Percentiles rank a stretch among this genome's conserved stretches.
Evolutionary conservation across 768 basidiomycete genomes (phyloP).

Genomic region (Boletus patriciae): DNA sequence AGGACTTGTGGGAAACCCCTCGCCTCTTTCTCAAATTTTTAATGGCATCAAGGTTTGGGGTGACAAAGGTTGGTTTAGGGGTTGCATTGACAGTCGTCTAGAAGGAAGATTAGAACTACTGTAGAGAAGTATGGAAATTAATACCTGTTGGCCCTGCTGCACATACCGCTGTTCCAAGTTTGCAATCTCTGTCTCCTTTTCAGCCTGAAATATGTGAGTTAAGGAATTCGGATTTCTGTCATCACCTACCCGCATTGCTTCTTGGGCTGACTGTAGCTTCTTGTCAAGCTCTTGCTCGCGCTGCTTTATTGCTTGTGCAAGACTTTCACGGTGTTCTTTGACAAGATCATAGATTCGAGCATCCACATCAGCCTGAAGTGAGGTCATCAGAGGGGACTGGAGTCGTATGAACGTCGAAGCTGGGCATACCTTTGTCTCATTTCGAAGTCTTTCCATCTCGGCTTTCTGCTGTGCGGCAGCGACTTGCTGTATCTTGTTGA

Average conservation of each 20-base stretch:
- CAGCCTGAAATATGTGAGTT: not conserved
- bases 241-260: not conserved
- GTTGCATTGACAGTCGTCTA: not conserved
- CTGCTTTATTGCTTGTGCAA: not conserved
- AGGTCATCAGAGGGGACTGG: no score
- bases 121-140: no score
- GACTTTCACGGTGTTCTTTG: not conserved
- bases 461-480: no score
- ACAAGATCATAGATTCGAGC: not conserved
- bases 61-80: not conserved
- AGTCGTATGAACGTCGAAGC: no score
- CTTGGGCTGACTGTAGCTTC: not conserved
- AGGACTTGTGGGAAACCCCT: not conserved
- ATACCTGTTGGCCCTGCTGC: not conserved
- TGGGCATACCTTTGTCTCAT: no score
- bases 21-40: not conserved
- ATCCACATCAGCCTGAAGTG: no score
- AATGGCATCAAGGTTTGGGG: not conserved
- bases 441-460: no score
- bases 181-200: not conserved
- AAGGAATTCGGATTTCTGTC: not conserved
- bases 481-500: no score
- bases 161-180: not conserved
- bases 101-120: no score
- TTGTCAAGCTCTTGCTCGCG: not conserved